Percentiles rank a stretch among this genome's conserved stretches.
Evolutionary conservation across 1,284 basidiomycete genomes (phyloP).

Genomic region (Ustilago curta): DNA sequence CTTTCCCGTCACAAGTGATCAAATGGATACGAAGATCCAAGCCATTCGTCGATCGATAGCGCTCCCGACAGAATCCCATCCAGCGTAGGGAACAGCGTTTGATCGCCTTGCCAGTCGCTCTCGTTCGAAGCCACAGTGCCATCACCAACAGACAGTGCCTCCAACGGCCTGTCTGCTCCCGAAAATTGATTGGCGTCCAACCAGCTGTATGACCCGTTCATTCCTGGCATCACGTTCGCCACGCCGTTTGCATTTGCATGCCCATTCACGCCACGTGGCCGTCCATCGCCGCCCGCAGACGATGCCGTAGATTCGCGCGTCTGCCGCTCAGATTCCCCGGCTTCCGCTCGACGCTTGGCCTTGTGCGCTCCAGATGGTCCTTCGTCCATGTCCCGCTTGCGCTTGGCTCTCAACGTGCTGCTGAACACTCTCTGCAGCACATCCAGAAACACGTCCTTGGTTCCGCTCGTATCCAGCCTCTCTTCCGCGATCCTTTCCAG

Average conservation of each 20-base stretch:
- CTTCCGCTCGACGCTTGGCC: slow-evolving; percentile 13
- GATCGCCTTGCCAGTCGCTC: slow-evolving; percentile 39
- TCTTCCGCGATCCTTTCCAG: slow-evolving; percentile 37
- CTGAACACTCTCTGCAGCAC: slow-evolving; percentile 33
- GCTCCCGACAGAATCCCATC: slow-evolving; percentile 43
- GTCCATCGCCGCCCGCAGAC: slow-evolving; percentile 10
- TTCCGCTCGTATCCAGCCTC: slow-evolving; percentile 34
- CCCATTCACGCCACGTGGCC: slow-evolving; percentile 1
- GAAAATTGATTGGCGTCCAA: slow-evolving; percentile 16
- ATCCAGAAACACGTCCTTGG: slow-evolving; percentile 45
- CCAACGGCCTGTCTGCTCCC: slow-evolving; percentile 1
- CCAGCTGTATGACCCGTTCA: slow-evolving; percentile 33
- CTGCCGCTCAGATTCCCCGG: slow-evolving; percentile 16
- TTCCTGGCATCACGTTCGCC: neutral
- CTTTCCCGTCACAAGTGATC: slow-evolving; percentile 25
- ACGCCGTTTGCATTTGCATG: neutral
- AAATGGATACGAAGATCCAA: slow-evolving; percentile 46
- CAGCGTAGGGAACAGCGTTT: slow-evolving; percentile 40
- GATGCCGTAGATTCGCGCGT: slow-evolving; percentile 34
- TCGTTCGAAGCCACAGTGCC: slow-evolving; percentile 32
- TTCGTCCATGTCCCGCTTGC: slow-evolving; percentile 25
- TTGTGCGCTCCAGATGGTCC: slow-evolving; percentile 8
- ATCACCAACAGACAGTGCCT: slow-evolving; percentile 24
- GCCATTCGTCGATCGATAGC: slow-evolving; percentile 46
- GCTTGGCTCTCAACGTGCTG: slow-evolving; percentile 20